Conservation (phyloP, 2,329 filamentous ascomycete species). For the Colletotrichum spinosum region DNA sequence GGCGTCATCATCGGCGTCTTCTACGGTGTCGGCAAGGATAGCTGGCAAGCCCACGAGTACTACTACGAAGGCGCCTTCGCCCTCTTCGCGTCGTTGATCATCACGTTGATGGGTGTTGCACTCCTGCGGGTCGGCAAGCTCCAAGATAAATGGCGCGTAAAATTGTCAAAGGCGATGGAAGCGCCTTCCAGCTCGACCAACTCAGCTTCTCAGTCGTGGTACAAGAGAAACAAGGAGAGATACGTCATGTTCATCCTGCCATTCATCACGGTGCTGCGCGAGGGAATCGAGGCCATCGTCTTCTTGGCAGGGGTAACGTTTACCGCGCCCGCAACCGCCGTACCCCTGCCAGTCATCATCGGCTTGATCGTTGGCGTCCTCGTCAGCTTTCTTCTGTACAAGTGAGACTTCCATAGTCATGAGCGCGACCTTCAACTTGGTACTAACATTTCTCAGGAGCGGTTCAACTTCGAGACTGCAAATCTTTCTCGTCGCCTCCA, state of each 20-base stretch:
- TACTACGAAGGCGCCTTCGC: conserved; percentile 86
- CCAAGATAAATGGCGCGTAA: conserved; percentile 88
- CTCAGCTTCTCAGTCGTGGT: neutral
- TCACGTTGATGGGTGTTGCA: conserved; percentile 83
- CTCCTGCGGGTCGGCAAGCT: conserved; percentile 85
- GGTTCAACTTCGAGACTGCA: conserved; percentile 64
- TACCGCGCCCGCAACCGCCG: conserved; percentile 77
- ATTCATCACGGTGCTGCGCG: conserved; percentile 87
- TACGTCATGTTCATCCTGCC: conserved; percentile 90
- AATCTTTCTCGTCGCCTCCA: conserved; percentile 83
- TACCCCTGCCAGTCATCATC: conserved; percentile 81
- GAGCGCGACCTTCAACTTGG: neutral
- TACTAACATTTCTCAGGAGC: conserved; percentile 46
- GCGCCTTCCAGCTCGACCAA: conserved; percentile 46
- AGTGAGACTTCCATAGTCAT: conserved; percentile 61
- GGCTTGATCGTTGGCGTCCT: conserved; percentile 75
- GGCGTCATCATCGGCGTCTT: conserved; percentile 76
- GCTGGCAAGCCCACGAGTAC: conserved; percentile 76
- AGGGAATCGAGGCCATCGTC: conserved; percentile 87
- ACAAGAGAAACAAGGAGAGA: conserved; percentile 63
- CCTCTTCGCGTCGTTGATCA: conserved; percentile 81
- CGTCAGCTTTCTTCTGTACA: conserved; percentile 82
- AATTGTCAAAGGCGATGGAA: conserved; percentile 79
- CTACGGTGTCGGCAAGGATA: conserved; percentile 73
- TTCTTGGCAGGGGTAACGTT: conserved; percentile 89